phyloP scores from a whole-genome alignment of 768 basidiomycete species.

The Boletus tomentosulus region DNA sequence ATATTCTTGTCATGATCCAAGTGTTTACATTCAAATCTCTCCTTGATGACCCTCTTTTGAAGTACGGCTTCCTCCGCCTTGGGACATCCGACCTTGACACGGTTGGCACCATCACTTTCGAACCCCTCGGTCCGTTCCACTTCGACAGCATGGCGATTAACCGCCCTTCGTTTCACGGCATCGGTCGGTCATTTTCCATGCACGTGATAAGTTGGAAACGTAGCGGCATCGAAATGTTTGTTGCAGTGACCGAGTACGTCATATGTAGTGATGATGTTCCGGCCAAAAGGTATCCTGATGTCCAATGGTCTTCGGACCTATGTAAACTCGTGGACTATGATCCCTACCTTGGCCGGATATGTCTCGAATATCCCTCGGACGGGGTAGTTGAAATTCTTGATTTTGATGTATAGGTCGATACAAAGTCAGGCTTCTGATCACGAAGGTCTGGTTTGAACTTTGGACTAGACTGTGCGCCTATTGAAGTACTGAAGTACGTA shows the following conservation, averaged over 20 bases:
- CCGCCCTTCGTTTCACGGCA: neutral
- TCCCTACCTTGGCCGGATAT: neutral
- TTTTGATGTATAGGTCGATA: neutral
- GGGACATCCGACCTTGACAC: neutral
- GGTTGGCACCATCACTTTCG: neutral
- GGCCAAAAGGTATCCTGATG: no score
- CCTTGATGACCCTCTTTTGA: neutral
- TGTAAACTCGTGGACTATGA: neutral
- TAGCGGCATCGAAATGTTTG: no score
- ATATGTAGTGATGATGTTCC: neutral
- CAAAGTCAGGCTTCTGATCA: no score
- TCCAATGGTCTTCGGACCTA: neutral
- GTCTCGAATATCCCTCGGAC: neutral
- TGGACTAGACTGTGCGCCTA: no score
- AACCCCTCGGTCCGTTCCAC: neutral
- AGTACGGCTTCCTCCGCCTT: constrained; percentile 6
- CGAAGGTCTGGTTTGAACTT: no score
- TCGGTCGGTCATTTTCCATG: neutral
- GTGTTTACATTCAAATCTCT: neutral
- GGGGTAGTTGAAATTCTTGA: neutral
- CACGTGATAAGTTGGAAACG: no score
- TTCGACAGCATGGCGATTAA: no score
- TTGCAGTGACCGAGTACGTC: neutral
- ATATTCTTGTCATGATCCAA: neutral
- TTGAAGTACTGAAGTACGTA: no score